phyloP scores from a whole-genome alignment of 176 grass and related monocot species.

The Puya raimondii region DNA sequence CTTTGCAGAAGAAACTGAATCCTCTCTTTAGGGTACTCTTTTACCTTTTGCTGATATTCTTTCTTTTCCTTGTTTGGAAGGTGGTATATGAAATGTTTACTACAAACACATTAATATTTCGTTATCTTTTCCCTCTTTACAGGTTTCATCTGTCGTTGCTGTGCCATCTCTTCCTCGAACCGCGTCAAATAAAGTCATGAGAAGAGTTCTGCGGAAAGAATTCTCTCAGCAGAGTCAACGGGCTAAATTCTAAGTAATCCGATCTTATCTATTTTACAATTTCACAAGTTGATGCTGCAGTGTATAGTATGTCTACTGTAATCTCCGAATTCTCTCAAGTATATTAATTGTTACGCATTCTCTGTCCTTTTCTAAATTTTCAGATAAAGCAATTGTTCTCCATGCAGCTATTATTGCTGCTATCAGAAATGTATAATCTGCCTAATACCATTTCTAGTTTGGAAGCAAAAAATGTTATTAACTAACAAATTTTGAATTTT shows the following conservation, averaged over 20 bases:
- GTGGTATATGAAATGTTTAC: background rate
- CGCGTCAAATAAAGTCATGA: constrained; percentile 93
- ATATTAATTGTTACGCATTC: background rate
- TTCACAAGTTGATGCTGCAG: background rate
- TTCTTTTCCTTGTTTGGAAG: background rate
- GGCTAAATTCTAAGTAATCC: constrained; percentile 61
- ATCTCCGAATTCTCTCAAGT: background rate
- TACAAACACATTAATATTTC: background rate
- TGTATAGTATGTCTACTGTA: background rate
- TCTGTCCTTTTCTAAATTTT: no score
- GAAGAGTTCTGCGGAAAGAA: constrained; percentile 74
- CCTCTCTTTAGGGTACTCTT: constrained; percentile 74
- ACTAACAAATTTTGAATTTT: background rate
- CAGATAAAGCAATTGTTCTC: no score
- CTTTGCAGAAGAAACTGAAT: constrained; percentile 85
- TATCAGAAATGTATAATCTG: constrained; percentile 1
- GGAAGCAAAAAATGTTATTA: background rate
- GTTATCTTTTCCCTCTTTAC: constrained; percentile 7
- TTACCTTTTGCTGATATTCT: background rate
- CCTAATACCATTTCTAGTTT: background rate
- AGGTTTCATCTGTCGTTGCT: constrained; percentile 68
- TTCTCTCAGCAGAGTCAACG: constrained; percentile 46
- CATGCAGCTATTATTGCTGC: no score
- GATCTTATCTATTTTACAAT: background rate
- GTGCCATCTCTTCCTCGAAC: constrained; percentile 76